A percentile compares a stretch with the other conserved stretches of the same genome.
Evolutionary conservation across 805 yeast species (phyloP).

Genomic region (Candida stauntonica): DNA sequence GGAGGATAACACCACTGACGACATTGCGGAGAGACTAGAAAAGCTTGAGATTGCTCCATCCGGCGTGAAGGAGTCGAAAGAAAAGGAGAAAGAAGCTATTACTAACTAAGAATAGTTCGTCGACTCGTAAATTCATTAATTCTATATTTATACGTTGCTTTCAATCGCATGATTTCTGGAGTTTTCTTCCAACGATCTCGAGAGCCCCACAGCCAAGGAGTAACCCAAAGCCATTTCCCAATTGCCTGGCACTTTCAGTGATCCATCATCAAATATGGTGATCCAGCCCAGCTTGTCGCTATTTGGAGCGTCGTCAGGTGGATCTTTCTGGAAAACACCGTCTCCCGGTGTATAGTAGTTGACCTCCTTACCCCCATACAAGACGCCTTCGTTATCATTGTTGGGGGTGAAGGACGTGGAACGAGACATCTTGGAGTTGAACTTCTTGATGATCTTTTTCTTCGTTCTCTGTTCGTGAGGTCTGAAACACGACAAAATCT

Average conservation of each 20-base stretch:
- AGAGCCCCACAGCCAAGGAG: constrained; percentile 48
- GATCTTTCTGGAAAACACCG: constrained; percentile 43
- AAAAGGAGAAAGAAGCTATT: constrained; percentile 3
- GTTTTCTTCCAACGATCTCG: constrained; percentile 29
- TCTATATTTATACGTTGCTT: too few species aligned
- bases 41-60: constrained; percentile 24
- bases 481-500: constrained; percentile 33
- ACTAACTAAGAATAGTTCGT: too few species aligned
- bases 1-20: constrained; percentile 8
- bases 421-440: constrained; percentile 5
- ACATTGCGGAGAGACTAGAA: constrained; percentile 23
- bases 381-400: constrained; percentile 4
- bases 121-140: too few species aligned
- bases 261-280: constrained; percentile 48
- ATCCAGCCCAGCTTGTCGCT: constrained; percentile 62
- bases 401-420: constrained; percentile 2
- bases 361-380: constrained; percentile 3
- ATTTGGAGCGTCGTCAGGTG: constrained; percentile 59
- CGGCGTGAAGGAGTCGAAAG: constrained; percentile 2
- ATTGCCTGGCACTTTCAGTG: constrained; percentile 36
- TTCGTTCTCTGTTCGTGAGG: constrained; percentile 33
- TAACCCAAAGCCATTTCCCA: constrained; percentile 53
- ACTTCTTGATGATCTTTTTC: constrained; percentile 35
- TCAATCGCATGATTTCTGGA: too few species aligned
- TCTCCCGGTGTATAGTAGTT: constrained; percentile 41